Conservation (phyloP, 2,329 filamentous ascomycete genomes). For the Diplocarpon rosae region DNA sequence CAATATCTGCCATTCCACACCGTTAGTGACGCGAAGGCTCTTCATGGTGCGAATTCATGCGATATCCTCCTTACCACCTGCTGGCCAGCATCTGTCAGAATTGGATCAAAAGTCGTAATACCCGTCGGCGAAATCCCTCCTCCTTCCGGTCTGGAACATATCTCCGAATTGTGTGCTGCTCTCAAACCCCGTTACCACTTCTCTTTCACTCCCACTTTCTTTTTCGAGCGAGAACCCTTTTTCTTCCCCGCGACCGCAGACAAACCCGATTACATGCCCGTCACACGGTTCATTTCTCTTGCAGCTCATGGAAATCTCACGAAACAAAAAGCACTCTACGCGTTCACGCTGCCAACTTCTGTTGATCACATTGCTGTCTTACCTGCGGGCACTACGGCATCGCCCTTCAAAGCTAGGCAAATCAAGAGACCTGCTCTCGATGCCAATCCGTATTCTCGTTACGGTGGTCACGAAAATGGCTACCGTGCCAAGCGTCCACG, state of each 20-base stretch:
- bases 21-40: slow-evolving; percentile 60
- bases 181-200: slow-evolving; percentile 92
- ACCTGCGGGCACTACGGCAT: slow-evolving; percentile 62
- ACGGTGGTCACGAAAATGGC: slow-evolving; percentile 35
- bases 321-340: slow-evolving; percentile 75
- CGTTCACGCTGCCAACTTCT: slow-evolving; percentile 58
- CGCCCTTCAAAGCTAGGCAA: slow-evolving; percentile 50
- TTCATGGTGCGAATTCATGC: slow-evolving; percentile 65
- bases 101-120: slow-evolving; percentile 54
- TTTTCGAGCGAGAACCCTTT: slow-evolving; percentile 89
- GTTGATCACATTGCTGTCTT: slow-evolving; percentile 48
- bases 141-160: slow-evolving; percentile 47
- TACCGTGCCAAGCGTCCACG: slow-evolving; percentile 33
- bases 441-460: slow-evolving; percentile 41
- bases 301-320: slow-evolving; percentile 63
- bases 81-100: slow-evolving; percentile 69
- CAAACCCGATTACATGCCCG: slow-evolving; percentile 40
- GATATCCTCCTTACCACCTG: slow-evolving; percentile 81
- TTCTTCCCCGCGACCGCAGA: slow-evolving; percentile 50
- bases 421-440: slow-evolving; percentile 42
- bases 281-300: slow-evolving; percentile 87
- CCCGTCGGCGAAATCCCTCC: slow-evolving; percentile 36
- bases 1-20: slow-evolving; percentile 71
- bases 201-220: slow-evolving; percentile 50
- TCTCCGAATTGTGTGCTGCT: slow-evolving; percentile 67